Conservation (phyloP, 2,329 filamentous ascomycete species). For the Nothopassalora personata region DNA sequence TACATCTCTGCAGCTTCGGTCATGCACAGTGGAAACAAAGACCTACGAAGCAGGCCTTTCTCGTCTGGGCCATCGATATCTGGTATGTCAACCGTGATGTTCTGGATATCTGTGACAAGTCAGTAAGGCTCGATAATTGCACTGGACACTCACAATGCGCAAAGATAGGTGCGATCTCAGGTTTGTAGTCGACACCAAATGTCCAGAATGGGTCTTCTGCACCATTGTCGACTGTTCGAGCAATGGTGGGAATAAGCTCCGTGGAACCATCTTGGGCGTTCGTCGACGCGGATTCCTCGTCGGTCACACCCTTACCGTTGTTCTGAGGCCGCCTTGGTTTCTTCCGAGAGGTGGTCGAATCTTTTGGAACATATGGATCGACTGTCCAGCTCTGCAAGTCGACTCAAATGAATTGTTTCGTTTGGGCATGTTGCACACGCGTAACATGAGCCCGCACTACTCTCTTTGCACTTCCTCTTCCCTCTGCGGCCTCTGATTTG, state of each 20-base stretch:
- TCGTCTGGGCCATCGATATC: conserved; percentile 36
- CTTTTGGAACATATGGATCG: conserved; percentile 13
- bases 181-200: conserved; percentile 17
- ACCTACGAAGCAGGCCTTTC: conserved; percentile 32
- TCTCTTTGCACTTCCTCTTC: conserved; percentile 16
- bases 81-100: conserved; percentile 39
- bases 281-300: background rate
- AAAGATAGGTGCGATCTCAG: conserved; percentile 14
- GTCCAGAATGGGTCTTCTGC: conserved; percentile 18
- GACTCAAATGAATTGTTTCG: conserved; percentile 6
- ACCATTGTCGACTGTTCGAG: conserved; percentile 1
- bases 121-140: background rate
- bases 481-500: conserved; percentile 12
- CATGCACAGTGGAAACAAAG: conserved; percentile 38
- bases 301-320: background rate
- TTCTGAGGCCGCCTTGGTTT: background rate
- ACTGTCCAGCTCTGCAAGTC: conserved; percentile 20
- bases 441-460: conserved; percentile 21
- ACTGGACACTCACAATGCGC: conserved; percentile 8
- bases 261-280: background rate
- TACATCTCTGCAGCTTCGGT: conserved; percentile 35
- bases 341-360: background rate
- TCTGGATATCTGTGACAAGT: conserved; percentile 10
- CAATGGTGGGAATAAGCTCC: background rate
- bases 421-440: conserved; percentile 17